Percentiles rank a stretch among this genome's conserved stretches.
These are phyloP conservation scores for Combretum micranthum DNA, from an alignment of 345 rosid species.

Conservation along the genomic window DNA sequence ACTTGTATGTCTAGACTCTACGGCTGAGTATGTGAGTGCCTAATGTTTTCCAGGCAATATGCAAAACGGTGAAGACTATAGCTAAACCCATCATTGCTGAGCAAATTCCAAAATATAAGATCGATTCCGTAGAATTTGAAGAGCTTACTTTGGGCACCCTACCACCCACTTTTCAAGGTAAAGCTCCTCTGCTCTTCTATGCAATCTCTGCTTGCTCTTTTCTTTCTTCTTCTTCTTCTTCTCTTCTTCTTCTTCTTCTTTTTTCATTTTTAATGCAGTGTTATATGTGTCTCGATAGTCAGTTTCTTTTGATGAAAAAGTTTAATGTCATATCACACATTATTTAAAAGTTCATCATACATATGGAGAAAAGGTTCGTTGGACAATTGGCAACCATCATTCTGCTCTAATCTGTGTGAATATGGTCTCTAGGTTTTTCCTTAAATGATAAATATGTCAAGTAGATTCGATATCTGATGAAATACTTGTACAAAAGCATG, in stretches of 20 bases:
- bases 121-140: slow-evolving; percentile 89
- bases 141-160: slow-evolving; percentile 70
- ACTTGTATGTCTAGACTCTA: slow-evolving; percentile 2
- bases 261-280: not conserved
- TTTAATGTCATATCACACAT: too few species aligned
- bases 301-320: too few species aligned
- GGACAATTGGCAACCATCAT: too few species aligned
- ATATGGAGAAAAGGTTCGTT: too few species aligned
- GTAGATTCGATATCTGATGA: too few species aligned
- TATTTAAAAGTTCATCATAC: too few species aligned
- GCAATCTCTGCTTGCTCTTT: not conserved
- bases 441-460: too few species aligned
- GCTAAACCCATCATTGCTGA: slow-evolving; percentile 88
- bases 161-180: slow-evolving; percentile 89
- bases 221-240: not conserved
- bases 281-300: not conserved
- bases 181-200: not conserved
- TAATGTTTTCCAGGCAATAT: slow-evolving; percentile 57
- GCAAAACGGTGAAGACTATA: slow-evolving; percentile 52
- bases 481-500: too few species aligned
- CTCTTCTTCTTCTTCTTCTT: not conserved
- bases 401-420: too few species aligned
- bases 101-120: slow-evolving; percentile 80
- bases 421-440: too few species aligned
- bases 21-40: slow-evolving; percentile 12